A percentile compares a stretch with the other conserved stretches of the same genome.
These are phyloP conservation scores for Mortierella sp. DNA, from an alignment of 371 early-diverging fungal genomes.

Conservation along the genomic window DNA sequence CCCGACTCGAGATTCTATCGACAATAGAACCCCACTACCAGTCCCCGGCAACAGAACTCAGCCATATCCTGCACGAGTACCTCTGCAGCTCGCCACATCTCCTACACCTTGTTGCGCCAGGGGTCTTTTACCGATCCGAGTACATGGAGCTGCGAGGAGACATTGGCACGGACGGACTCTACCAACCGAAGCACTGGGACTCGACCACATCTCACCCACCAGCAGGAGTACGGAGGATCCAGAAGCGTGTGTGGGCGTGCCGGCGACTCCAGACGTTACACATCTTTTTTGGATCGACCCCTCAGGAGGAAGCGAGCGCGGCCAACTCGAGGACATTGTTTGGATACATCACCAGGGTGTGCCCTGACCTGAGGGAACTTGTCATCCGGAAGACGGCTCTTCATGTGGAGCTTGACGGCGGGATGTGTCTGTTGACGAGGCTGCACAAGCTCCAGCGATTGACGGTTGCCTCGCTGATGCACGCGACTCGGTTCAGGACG, in stretches of 20 bases:
- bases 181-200: conserved; percentile 5
- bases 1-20: conserved; percentile 1
- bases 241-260: conserved; percentile 3
- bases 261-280: conserved; percentile 4
- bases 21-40: not conserved
- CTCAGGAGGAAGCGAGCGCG: conserved; percentile 1
- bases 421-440: conserved; percentile 3
- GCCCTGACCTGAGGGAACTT: not conserved
- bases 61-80: not conserved
- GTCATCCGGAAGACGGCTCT: conserved; percentile 7
- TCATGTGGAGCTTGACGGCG: conserved; percentile 3
- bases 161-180: not conserved
- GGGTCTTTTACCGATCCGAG: conserved; percentile 3
- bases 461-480: conserved; percentile 8
- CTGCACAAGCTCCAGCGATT: not conserved
- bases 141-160: conserved; percentile 8
- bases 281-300: conserved; percentile 11
- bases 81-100: not conserved
- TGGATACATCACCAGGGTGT: conserved; percentile 1
- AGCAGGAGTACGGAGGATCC: not conserved
- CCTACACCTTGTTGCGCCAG: not conserved
- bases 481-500: not conserved
- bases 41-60: not conserved
- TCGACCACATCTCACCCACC: conserved; percentile 1
- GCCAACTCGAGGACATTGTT: not conserved